Conservation (phyloP, 2,329 filamentous ascomycete genomes). For the Fusarium sulawesiense region DNA sequence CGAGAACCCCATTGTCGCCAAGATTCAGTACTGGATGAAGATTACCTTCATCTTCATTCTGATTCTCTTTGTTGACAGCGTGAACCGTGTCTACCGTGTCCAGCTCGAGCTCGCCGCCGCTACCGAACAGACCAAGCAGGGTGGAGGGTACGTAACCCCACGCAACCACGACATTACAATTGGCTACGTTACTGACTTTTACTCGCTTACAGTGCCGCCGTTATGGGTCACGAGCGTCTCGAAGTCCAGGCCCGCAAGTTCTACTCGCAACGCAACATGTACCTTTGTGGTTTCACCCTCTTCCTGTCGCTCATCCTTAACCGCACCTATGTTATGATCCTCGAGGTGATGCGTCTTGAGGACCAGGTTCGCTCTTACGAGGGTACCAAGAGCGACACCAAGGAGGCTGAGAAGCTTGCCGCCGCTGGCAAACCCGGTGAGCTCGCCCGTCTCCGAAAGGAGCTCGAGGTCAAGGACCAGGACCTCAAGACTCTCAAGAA, state of each 20-base stretch:
- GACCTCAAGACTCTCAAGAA: constrained; percentile 92
- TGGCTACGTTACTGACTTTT: constrained; percentile 35
- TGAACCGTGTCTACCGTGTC: constrained; percentile 94
- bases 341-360: constrained; percentile 90
- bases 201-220: constrained; percentile 62
- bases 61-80: constrained; percentile 97
- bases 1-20: constrained; percentile 84
- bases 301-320: constrained; percentile 99
- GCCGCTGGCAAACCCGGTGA: constrained; percentile 80
- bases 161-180: background rate
- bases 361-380: constrained; percentile 89
- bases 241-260: constrained; percentile 99
- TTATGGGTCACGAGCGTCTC: constrained; percentile 93
- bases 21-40: constrained; percentile 97
- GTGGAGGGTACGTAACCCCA: constrained; percentile 59
- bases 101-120: constrained; percentile 86
- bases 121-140: constrained; percentile 64
- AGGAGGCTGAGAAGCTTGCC: constrained; percentile 78
- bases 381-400: constrained; percentile 63
- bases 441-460: constrained; percentile 74
- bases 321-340: constrained; percentile 98
- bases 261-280: constrained; percentile 99
- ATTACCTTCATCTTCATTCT: constrained; percentile 99
- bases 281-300: constrained; percentile 98
- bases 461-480: constrained; percentile 81